A percentile compares a stretch with the other conserved stretches of the same genome.
phyloP scores from a whole-genome alignment of 495 filamentous ascomycete species.

The Hypoxylon rickii region DNA sequence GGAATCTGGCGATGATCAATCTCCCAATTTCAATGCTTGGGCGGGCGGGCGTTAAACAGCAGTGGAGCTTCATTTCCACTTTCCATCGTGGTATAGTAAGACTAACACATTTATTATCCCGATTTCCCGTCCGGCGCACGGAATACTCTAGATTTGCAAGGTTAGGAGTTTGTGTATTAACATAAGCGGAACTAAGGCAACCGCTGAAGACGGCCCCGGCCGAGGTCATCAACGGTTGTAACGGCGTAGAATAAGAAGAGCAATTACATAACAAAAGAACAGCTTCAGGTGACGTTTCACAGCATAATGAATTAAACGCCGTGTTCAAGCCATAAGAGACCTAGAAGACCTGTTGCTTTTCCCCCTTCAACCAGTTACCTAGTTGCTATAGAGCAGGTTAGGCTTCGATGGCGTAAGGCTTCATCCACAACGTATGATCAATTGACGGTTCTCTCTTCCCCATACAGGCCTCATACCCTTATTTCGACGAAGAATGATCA shows the following conservation, averaged over 20 bases:
- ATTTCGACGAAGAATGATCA: too few relatives aligned
- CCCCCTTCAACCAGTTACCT: too few relatives aligned
- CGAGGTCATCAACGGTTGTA: not conserved
- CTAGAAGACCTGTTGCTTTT: constrained; percentile 7
- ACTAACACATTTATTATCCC: too few relatives aligned
- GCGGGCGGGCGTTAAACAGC: not conserved
- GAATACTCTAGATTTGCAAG: too few relatives aligned
- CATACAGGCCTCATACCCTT: too few relatives aligned
- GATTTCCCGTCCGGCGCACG: too few relatives aligned
- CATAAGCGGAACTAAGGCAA: constrained; percentile 2
- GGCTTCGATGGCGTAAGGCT: not conserved
- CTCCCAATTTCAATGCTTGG: not conserved
- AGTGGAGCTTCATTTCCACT: not conserved
- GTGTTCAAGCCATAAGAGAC: not conserved
- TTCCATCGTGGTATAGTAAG: not conserved
- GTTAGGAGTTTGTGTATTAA: too few relatives aligned
- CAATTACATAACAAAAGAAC: not conserved
- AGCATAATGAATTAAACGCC: constrained; percentile 8
- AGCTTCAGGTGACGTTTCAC: constrained; percentile 20
- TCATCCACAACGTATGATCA: constrained; percentile 16
- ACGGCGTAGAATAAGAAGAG: not conserved
- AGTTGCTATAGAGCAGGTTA: too few relatives aligned
- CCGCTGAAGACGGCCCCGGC: constrained; percentile 13
- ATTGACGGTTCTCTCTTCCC: too few relatives aligned
- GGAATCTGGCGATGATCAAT: not conserved